Percentiles rank a stretch among this genome's conserved stretches.
phyloP scores from a whole-genome alignment of 2,329 filamentous ascomycete species.

The Neonectria coccinea region DNA sequence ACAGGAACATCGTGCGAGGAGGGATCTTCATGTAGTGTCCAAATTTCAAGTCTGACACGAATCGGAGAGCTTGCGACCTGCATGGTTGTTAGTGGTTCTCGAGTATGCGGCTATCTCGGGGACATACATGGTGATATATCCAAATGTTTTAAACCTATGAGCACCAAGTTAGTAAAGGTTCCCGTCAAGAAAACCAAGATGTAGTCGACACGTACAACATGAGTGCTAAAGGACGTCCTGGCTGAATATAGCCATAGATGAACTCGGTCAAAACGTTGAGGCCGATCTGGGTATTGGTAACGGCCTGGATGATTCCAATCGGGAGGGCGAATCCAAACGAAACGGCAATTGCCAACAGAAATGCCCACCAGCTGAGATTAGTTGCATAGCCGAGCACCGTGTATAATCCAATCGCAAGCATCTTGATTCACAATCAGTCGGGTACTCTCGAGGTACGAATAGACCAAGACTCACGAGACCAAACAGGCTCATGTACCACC shows the following conservation, averaged over 20 bases:
- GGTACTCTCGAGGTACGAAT: constrained; percentile 15
- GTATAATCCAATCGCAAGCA: constrained; percentile 65
- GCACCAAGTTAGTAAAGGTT: constrained; percentile 7
- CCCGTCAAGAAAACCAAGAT: too few species aligned
- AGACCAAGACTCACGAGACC: constrained; percentile 56
- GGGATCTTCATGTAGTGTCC: constrained; percentile 81
- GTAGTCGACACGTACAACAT: constrained; percentile 68
- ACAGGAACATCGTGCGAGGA: constrained; percentile 74
- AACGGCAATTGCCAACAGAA: constrained; percentile 73
- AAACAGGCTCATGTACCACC: constrained; percentile 73
- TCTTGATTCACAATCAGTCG: constrained; percentile 49
- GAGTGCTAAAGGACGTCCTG: constrained; percentile 76
- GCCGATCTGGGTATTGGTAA: constrained; percentile 77
- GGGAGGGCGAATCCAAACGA: constrained; percentile 73
- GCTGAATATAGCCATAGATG: constrained; percentile 80
- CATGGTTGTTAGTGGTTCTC: constrained; percentile 18
- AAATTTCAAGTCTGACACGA: constrained; percentile 75
- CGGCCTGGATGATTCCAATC: constrained; percentile 76
- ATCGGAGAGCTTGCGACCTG: constrained; percentile 71
- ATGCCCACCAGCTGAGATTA: constrained; percentile 78
- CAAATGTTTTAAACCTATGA: constrained; percentile 70
- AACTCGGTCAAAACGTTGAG: constrained; percentile 82
- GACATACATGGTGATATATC: constrained; percentile 68
- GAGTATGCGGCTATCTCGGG: neutral
- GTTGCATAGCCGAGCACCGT: constrained; percentile 72